These are phyloP conservation scores for Takashimella koratensis DNA, from an alignment of 1,284 basidiomycete genomes.

Conservation along the genomic window DNA sequence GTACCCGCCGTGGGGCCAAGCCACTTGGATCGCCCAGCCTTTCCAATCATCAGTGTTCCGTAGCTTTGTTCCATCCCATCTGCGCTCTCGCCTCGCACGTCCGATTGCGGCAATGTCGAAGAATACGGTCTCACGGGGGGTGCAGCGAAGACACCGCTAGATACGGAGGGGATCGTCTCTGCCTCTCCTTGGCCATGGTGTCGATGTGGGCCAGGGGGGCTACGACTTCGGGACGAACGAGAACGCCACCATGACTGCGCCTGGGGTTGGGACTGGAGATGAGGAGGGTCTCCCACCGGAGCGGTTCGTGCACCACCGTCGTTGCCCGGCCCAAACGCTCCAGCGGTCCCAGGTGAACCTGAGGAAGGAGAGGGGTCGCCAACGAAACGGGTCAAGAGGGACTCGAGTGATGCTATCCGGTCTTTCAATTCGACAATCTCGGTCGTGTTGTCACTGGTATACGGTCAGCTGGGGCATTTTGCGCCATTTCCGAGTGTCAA, in stretches of 20 bases:
- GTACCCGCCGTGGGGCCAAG: conserved; percentile 36
- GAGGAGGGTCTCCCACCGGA: not conserved
- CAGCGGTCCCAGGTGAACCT: too few species aligned
- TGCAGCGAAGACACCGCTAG: not conserved
- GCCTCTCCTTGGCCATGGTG: too few species aligned
- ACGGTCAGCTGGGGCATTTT: conserved; percentile 5
- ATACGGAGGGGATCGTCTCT: not conserved
- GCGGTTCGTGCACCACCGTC: not conserved
- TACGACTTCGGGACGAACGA: not conserved
- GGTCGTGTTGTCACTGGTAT: not conserved
- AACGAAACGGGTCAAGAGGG: not conserved
- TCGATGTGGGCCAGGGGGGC: conserved; percentile 9
- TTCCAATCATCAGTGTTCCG: conserved; percentile 34
- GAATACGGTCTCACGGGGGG: not conserved
- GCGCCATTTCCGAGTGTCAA: not conserved
- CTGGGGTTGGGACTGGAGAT: not conserved
- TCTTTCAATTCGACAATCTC: not conserved
- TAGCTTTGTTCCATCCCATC: conserved; percentile 22
- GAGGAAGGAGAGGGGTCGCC: not conserved
- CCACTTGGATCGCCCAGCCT: conserved; percentile 31
- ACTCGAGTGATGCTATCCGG: not conserved
- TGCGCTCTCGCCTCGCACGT: not conserved
- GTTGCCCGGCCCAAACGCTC: too few species aligned
- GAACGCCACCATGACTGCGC: not conserved
- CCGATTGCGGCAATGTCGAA: not conserved